phyloP scores from a whole-genome alignment of 2,329 filamentous ascomycete genomes.

The Bipolaris bicolor region DNA sequence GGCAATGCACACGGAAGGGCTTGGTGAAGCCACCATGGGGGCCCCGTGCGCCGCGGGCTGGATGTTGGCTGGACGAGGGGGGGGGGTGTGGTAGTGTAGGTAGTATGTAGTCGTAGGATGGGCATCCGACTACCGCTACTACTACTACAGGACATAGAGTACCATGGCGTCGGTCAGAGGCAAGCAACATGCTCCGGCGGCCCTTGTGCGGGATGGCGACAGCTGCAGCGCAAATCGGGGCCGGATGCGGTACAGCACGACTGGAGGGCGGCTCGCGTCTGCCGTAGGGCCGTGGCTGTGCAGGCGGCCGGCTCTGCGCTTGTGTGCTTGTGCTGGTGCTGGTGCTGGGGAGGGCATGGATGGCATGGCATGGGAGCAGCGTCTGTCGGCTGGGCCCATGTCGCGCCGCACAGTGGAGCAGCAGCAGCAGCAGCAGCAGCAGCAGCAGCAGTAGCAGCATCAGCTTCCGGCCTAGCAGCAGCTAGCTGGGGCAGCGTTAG shows the following conservation, averaged over 20 bases:
- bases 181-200: constrained; percentile 22
- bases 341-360: no score
- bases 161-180: background rate
- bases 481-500: constrained; percentile 24
- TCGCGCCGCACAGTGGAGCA: constrained; percentile 17
- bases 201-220: constrained; percentile 34
- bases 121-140: no score
- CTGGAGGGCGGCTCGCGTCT: no score
- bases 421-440: no score
- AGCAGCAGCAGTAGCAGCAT: background rate
- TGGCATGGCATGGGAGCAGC: no score
- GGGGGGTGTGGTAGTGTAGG: background rate
- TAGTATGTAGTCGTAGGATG: background rate
- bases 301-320: constrained; percentile 21
- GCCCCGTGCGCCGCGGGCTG: constrained; percentile 23
- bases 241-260: constrained; percentile 28
- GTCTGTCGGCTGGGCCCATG: background rate
- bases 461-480: no score
- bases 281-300: constrained; percentile 48
- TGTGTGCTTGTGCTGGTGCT: no score
- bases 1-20: constrained; percentile 21
- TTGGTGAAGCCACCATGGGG: constrained; percentile 28
- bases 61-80: background rate
- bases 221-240: constrained; percentile 44
- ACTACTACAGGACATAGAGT: no score